Conservation (phyloP, 2,329 filamentous ascomycete species). For the Colletotrichum magnum region DNA sequence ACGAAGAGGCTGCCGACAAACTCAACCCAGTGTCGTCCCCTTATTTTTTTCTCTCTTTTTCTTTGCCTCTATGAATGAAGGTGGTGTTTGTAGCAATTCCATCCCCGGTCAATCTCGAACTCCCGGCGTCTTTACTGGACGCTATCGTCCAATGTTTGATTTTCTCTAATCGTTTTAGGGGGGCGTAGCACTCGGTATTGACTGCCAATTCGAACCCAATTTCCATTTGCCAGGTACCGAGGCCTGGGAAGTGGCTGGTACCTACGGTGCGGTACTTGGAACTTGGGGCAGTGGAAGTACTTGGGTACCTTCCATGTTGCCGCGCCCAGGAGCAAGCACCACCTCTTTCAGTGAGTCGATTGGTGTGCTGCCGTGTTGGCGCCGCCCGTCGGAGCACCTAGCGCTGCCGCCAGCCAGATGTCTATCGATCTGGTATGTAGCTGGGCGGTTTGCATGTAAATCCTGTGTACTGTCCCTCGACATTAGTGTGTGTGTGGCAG, state of each 20-base stretch:
- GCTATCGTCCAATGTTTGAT: conserved; percentile 13
- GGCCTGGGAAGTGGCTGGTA: background rate
- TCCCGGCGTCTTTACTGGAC: background rate
- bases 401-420: conserved; percentile 13
- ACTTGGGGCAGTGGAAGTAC: background rate
- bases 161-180: background rate
- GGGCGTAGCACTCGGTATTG: conserved; percentile 9
- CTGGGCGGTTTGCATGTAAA: background rate
- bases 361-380: conserved; percentile 4
- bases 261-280: background rate
- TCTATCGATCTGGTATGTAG: background rate
- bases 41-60: conserved; percentile 5
- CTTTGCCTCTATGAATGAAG: background rate
- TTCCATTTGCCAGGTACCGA: conserved; percentile 7
- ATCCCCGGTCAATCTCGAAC: conserved; percentile 20
- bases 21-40: conserved; percentile 14
- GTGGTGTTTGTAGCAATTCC: too few species aligned
- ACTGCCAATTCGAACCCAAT: conserved; percentile 16
- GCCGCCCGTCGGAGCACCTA: conserved; percentile 7
- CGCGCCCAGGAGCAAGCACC: too few species aligned
- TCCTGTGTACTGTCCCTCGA: conserved; percentile 17
- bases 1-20: conserved; percentile 34
- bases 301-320: background rate
- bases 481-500: conserved; percentile 14
- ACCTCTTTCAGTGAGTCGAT: background rate